Evolutionary conservation across 345 rosid genomes (phyloP).

Genomic region (Erucastrum elatum): DNA sequence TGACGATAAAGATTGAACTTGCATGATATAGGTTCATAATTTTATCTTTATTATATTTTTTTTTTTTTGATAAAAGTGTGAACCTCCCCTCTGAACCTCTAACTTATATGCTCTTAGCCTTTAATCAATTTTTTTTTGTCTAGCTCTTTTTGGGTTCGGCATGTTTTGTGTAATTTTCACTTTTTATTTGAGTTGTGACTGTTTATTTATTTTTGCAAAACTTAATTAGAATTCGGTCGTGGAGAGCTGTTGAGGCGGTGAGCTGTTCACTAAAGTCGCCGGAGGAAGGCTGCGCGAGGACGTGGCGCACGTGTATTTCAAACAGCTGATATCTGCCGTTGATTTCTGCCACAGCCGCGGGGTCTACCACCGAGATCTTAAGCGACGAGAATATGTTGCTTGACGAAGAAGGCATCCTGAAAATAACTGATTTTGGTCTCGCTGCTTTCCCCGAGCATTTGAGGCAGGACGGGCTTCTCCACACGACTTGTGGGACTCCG

Average conservation of each 20-base stretch:
- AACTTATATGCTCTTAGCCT: too few species aligned
- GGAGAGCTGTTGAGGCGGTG: slow-evolving; percentile 56
- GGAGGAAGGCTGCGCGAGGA: slow-evolving; percentile 82
- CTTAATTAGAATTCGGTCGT: too few species aligned
- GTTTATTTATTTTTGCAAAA: too few species aligned
- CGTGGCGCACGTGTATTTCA: slow-evolving; percentile 69
- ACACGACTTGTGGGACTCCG: slow-evolving; percentile 91
- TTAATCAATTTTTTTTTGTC: not conserved
- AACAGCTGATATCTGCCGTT: slow-evolving; percentile 77
- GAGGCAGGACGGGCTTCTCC: slow-evolving; percentile 74
- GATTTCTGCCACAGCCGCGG: slow-evolving; percentile 97
- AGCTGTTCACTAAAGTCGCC: slow-evolving; percentile 64
- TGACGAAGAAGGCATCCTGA: slow-evolving; percentile 72
- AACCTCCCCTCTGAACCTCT: too few species aligned
- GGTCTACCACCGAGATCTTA: slow-evolving; percentile 84
- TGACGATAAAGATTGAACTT: too few species aligned
- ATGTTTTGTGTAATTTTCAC: not conserved
- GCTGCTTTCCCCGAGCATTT: slow-evolving; percentile 75
- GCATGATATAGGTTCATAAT: too few species aligned
- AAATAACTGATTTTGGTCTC: slow-evolving; percentile 88
- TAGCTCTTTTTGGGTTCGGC: not conserved
- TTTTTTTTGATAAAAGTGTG: too few species aligned
- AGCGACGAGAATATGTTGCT: slow-evolving; percentile 81
- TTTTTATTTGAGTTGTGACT: too few species aligned
- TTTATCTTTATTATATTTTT: too few species aligned